phyloP scores from a whole-genome alignment of 1,284 basidiomycete genomes.

The Clitocybe nebularis region DNA sequence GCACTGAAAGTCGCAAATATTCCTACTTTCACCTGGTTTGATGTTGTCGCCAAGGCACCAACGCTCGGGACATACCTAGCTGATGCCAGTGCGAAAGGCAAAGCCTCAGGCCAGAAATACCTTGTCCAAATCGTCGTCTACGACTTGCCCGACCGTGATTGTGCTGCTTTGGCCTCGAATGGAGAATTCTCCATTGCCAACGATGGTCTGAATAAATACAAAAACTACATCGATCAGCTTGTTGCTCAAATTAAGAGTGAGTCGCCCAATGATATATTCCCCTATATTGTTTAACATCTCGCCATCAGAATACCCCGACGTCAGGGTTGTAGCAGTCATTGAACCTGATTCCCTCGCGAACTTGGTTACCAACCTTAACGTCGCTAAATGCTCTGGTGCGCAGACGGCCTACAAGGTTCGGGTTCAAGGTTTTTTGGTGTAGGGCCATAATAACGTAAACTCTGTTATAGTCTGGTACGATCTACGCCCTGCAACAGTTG shows the following conservation, averaged over 20 bases:
- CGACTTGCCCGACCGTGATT: conserved; percentile 61
- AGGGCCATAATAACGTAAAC: too few species aligned
- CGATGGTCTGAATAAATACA: conserved; percentile 52
- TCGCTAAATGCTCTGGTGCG: conserved; percentile 51
- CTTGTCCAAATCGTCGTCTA: conserved; percentile 63
- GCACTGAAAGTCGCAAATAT: conserved; percentile 49
- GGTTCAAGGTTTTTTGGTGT: too few species aligned
- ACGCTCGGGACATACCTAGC: conserved; percentile 51
- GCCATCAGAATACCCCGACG: conserved; percentile 45
- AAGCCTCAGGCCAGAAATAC: conserved; percentile 43
- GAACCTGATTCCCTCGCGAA: conserved; percentile 65
- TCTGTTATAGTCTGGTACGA: conserved; percentile 40
- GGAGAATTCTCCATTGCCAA: conserved; percentile 60
- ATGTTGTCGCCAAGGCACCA: conserved; percentile 48
- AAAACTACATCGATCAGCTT: conserved; percentile 58
- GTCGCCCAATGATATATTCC: too few species aligned
- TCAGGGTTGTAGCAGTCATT: conserved; percentile 59
- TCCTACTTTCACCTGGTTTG: conserved; percentile 62
- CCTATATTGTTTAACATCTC: too few species aligned
- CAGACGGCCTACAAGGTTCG: conserved; percentile 46
- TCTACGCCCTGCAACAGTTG: conserved; percentile 56
- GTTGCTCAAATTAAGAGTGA: conserved; percentile 52
- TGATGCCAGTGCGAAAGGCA: conserved; percentile 40
- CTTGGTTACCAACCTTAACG: conserved; percentile 59
- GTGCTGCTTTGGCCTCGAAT: conserved; percentile 60